Conservation (phyloP, 108 stramenopile species). For the Cyclotella kingstonii region DNA sequence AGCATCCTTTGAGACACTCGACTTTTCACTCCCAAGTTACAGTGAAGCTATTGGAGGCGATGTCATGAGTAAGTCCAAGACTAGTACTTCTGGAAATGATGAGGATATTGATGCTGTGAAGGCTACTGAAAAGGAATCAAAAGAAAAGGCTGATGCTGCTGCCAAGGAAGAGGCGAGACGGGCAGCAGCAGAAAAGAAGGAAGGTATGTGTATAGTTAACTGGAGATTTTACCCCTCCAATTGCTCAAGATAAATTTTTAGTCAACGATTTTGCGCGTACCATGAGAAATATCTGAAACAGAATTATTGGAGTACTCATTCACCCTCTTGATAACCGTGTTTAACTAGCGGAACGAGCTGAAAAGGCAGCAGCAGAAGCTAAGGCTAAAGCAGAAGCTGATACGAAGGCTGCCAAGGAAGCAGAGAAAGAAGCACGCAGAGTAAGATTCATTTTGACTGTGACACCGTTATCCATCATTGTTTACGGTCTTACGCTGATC, state of each 20-base stretch:
- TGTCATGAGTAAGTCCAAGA: conserved; percentile 11
- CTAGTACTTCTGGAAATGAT: conserved; percentile 25
- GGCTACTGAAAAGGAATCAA: conserved; percentile 34
- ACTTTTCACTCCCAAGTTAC: conserved; percentile 80
- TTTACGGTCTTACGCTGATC: no score
- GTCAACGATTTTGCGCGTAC: background rate
- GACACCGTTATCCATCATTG: background rate
- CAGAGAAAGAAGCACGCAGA: conserved; percentile 41
- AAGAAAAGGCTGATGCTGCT: conserved; percentile 40
- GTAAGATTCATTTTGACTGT: conserved; percentile 10
- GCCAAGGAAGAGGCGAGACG: conserved; percentile 49
- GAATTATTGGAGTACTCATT: no score
- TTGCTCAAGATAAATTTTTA: background rate
- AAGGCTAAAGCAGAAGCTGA: conserved; percentile 51
- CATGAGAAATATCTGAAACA: no score
- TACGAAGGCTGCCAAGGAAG: conserved; percentile 44
- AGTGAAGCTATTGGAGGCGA: conserved; percentile 21
- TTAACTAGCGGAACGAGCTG: conserved; percentile 48
- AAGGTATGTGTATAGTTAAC: background rate
- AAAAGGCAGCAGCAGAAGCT: conserved; percentile 28
- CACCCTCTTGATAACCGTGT: background rate
- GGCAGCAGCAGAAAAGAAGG: conserved; percentile 39
- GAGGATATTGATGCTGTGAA: conserved; percentile 40
- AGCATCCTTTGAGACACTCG: conserved; percentile 56
- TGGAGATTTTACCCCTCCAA: background rate